Evolutionary conservation across 306 rosid genomes (phyloP).

Genomic region (Pterocarpus santalinus): DNA sequence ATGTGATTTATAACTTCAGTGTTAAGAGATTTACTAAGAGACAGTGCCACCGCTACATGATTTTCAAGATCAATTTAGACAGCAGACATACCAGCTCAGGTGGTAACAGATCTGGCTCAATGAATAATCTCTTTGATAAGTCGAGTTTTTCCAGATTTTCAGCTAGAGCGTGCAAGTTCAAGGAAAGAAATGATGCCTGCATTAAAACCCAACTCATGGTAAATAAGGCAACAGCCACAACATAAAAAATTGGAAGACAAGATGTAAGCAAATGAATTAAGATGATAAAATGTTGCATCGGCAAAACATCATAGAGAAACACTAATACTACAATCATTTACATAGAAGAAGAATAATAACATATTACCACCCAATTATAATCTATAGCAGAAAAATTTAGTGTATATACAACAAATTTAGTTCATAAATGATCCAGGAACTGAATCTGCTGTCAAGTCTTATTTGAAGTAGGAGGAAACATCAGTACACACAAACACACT

Average conservation of each 20-base stretch:
- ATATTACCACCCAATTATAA: background rate
- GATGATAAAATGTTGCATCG: background rate
- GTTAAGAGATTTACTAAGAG: constrained; percentile 15
- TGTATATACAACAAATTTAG: background rate
- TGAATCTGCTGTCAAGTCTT: constrained; percentile 7
- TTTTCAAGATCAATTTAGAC: constrained; percentile 35
- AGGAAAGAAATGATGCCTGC: constrained; percentile 81
- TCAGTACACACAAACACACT: background rate
- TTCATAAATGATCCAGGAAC: background rate
- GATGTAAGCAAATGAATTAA: constrained; percentile 3
- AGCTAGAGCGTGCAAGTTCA: constrained; percentile 79
- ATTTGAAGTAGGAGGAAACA: background rate
- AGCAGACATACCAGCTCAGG: constrained; percentile 71
- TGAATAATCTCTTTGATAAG: constrained; percentile 78
- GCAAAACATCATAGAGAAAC: background rate
- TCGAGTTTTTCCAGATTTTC: constrained; percentile 72
- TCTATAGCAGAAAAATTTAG: background rate
- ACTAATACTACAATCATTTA: background rate
- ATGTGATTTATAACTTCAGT: background rate
- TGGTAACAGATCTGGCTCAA: constrained; percentile 76
- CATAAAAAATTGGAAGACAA: constrained; percentile 32
- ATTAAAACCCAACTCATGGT: constrained; percentile 38
- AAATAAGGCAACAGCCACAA: constrained; percentile 18
- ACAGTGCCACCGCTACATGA: background rate
- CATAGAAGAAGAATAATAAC: background rate